Evolutionary conservation across 2,329 filamentous ascomycete genomes (phyloP), one percentile per base, ranked within the genome.

Genomic region (Phaeosphaeriaceae sp.): DNA sequence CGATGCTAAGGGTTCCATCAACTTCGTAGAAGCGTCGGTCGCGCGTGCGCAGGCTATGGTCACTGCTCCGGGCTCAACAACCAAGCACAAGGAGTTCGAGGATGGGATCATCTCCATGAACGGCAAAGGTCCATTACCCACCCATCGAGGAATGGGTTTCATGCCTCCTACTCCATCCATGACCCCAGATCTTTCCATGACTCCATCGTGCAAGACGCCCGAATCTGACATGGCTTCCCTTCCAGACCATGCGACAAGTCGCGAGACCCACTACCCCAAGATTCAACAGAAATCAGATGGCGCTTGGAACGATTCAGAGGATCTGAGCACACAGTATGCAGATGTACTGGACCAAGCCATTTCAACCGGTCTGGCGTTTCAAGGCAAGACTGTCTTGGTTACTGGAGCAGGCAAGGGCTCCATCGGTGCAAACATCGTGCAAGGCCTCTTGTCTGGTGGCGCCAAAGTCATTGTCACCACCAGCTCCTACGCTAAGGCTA

Each of bases 401-500:
- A 80, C 76, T 4, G 78, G 78, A 6, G 77, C 76, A 5, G 76
- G 78, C 10, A 63, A 66, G 6, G 61, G 61, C 22, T 80, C 78
- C 1, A 80, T 80, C 49, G 76, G 73, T 9, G 66, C 68, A 1
- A 65, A 75, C 20, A 69, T 80, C 13, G 48, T 80, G 1, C 42
- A 67, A 46, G 64, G 68, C 19, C 65, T 78, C 3, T 66, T 79
- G 15, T 61, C 57, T 15, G 75, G 71, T n/a, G 77, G 77, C 25
- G 76, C 77, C 0, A 67, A 63, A 19, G 78, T 81, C 9, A 57
- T 80, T 10, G 77, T 80, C 10, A 80, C 79, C 7, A 80, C 75
- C 50, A 67, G 70, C 51, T 64, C 66, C 19, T 71, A 71, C 21
- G 63, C 59, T 6, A 69, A 66, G 10, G 68, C 73, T 7, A 97